Evolutionary conservation across 2,329 filamentous ascomycete genomes (phyloP), one percentile per base, ranked within the genome.

Genomic region (Magnaporthiopsis incrustans): DNA sequence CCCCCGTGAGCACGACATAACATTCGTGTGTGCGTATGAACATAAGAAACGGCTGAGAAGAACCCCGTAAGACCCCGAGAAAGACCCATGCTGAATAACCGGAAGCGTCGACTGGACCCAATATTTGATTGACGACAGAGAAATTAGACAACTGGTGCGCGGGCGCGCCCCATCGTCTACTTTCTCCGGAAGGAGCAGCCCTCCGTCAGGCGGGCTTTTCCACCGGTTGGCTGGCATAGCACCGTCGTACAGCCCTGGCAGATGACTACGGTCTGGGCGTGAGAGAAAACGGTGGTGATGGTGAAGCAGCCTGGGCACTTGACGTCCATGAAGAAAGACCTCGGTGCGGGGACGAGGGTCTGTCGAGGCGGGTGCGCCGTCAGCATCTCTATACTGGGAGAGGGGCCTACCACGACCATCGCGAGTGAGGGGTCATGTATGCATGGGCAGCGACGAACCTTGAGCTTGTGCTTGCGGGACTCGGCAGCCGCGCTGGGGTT

Each of bases 281-380:
- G 95, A 70, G 94, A 98, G 91, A 98, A 99, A 83, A 99, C 95
- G 81, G 95, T 99, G 81, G 95, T 99, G 88, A 99, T 99, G 82
- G 93, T 97, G 90, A 98, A 99, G 91, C 95, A 99, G 77, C 95
- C 95, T 80, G 95, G 95, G 91, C 95, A 99, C 90, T 99, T 99
- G 86, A 99, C 95, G 80, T 99, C 95, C 95, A 99, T 99, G 91
- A 99, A 99, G 91, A 98, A 99, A 73, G 94, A 98, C 81, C 95
- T 92, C 76, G 95, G 95, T 72, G 87, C 89, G 76, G 95, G 95
- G 79, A 99, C 95, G 76, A 99, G 91, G 73, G 87, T 92, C 92
- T 96, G 57, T 15, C 12, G 56, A 7, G 6, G 38, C 18, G 38
- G 33, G 59, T 57, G 22, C 32, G 44, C 14, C 33, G 62, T 33